phyloP scores from a whole-genome alignment of 106 monocot species.

The Allium sativum region DNA sequence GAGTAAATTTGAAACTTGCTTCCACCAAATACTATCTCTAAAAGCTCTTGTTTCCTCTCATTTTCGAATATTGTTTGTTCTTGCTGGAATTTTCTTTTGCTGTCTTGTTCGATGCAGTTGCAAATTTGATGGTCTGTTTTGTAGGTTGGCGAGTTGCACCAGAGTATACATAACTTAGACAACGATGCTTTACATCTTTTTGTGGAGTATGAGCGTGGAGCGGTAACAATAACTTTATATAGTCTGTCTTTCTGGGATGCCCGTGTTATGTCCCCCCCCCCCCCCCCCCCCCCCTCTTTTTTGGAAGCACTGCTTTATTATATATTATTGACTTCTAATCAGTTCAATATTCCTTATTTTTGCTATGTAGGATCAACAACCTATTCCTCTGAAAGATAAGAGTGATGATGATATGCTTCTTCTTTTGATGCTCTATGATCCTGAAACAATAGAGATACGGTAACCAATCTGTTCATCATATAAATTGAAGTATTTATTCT shows the following conservation, averaged over 20 bases:
- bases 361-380: constrained; percentile 37
- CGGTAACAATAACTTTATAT: constrained; percentile 24
- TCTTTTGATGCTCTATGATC: constrained; percentile 95
- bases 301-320: background rate
- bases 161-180: constrained; percentile 77
- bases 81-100: too few species aligned
- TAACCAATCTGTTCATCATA: constrained; percentile 15
- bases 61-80: too few species aligned
- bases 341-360: background rate
- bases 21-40: too few species aligned
- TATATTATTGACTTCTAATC: background rate
- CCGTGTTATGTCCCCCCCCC: too few species aligned
- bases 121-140: background rate
- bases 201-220: constrained; percentile 77
- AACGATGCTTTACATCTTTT: constrained; percentile 86
- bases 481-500: background rate
- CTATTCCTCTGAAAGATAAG: constrained; percentile 67
- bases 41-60: too few species aligned
- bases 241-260: background rate
- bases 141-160: constrained; percentile 83
- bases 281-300: too few species aligned
- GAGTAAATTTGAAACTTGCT: too few species aligned
- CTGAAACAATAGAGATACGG: constrained; percentile 89
- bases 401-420: constrained; percentile 89
- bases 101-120: too few species aligned